Base-by-base conservation (phyloP, 2,329 filamentous ascomycete genomes). In the Ceratocystis alfenasii region DNA sequence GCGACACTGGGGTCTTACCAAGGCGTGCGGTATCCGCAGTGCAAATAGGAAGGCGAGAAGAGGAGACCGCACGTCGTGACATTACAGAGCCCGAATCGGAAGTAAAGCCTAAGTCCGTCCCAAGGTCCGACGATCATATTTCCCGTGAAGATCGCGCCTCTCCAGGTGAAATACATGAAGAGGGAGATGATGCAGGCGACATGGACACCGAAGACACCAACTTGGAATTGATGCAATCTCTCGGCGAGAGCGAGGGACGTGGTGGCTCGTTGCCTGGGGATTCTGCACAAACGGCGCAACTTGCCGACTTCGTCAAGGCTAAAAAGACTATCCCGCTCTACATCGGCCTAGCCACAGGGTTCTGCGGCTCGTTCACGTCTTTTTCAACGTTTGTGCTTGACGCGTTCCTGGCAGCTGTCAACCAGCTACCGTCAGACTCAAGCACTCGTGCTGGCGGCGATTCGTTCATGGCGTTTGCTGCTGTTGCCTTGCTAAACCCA, bases 241-340 rank as follows among this genome's bases (percentile, higher is more conserved):
- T 67, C 3, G 57, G 60, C 33, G 66, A 65, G 41, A 67, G 66
- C 30, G 66, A 65, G 36, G 63, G 66, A 8, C 63, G 63, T 5
- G 50, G 25, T 30, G 25, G n/a, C 22, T 25, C 48, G 7, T 4
- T 22, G 25, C 55, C 7, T 8, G 3, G 55, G 17, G 55, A 20
- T 5, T 8, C n/a, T 8, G 30, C 45, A 4, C 44, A 64, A 17
- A 33, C 61, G n/a, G 53, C 20, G 5, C 28, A 53, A 5, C 55
- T n/a, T 17, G 61, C 59, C 4, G 67, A 66, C 17, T 66, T 88
- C 72, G 74, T 81, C 46, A 79, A 84, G 4, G 76, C 79, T 33
- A 96, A 96, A 73, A 95, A 95, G 77, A 89, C 88, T 0, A 88
- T 95, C 33, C 92, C 93, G 0, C 79, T 96, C 0, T 96, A 95